These are phyloP conservation scores for Desmodesmus armatus DNA, from an alignment of 139 green algal species.

Conservation along the genomic window DNA sequence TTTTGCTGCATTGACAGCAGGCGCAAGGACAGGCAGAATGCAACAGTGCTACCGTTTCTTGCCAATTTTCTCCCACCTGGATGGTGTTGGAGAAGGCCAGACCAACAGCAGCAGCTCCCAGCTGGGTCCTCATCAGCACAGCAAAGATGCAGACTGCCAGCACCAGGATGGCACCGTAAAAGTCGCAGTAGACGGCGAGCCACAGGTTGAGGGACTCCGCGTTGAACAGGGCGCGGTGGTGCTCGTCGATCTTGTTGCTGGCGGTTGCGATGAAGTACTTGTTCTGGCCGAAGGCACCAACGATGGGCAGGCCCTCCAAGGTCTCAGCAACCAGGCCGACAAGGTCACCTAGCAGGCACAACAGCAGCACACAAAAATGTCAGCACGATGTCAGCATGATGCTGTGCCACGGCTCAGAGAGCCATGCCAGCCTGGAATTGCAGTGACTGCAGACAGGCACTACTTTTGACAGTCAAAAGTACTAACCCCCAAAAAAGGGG, in stretches of 20 bases:
- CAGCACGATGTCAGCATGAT: background rate
- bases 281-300: slow-evolving; percentile 63
- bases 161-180: slow-evolving; percentile 58
- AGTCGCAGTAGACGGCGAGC: slow-evolving; percentile 68
- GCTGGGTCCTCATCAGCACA: slow-evolving; percentile 44
- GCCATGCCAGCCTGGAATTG: no score
- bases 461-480: background rate
- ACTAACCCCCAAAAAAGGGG: background rate
- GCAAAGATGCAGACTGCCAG: slow-evolving; percentile 57
- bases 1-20: background rate
- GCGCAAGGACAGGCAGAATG: background rate
- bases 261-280: slow-evolving; percentile 50
- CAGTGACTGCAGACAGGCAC: background rate
- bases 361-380: background rate
- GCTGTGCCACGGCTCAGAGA: no score
- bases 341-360: slow-evolving; percentile 42
- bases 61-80: background rate
- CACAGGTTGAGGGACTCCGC: slow-evolving; percentile 67
- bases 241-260: slow-evolving; percentile 47
- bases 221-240: slow-evolving; percentile 61
- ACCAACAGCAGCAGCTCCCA: slow-evolving; percentile 61
- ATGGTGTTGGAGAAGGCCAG: slow-evolving; percentile 75
- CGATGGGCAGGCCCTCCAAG: slow-evolving; percentile 65
- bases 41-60: background rate
- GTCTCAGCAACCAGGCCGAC: slow-evolving; percentile 68